A percentile compares a stretch with the other conserved stretches of the same genome.
Conservation (phyloP, 2,329 filamentous ascomycete genomes). For the Podosphaera fusca region DNA sequence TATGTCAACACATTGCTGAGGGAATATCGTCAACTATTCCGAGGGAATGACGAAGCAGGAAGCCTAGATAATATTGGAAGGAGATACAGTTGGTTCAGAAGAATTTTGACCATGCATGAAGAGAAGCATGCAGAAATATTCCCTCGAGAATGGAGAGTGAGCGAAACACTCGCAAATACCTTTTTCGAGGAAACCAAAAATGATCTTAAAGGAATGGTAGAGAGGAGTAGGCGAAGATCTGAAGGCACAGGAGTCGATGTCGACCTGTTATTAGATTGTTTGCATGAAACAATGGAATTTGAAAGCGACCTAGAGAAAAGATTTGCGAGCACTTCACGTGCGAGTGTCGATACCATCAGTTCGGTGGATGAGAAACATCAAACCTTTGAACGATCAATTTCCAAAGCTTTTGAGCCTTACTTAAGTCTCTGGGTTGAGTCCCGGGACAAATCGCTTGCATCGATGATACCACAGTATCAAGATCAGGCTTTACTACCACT, state of each 20-base stretch:
- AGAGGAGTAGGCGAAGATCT: constrained; percentile 57
- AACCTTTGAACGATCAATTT: constrained; percentile 75
- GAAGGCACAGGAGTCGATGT: constrained; percentile 71
- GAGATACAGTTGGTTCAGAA: constrained; percentile 86
- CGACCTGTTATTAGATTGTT: constrained; percentile 63
- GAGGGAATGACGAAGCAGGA: constrained; percentile 88
- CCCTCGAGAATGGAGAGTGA: constrained; percentile 67
- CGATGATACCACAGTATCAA: constrained; percentile 71
- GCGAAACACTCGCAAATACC: constrained; percentile 68
- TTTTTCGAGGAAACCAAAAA: constrained; percentile 93
- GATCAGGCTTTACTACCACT: constrained; percentile 53
- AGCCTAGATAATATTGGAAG: constrained; percentile 90
- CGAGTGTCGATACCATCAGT: constrained; percentile 74
- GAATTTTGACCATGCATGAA: constrained; percentile 88
- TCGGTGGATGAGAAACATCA: constrained; percentile 54
- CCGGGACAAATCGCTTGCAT: constrained; percentile 69
- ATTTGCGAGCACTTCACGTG: constrained; percentile 49
- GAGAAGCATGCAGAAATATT: constrained; percentile 80
- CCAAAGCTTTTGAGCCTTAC: constrained; percentile 91
- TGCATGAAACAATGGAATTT: constrained; percentile 93
- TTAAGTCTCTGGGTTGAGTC: constrained; percentile 92
- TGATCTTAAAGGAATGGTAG: constrained; percentile 82
- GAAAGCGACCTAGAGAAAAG: constrained; percentile 74
- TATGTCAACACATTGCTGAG: constrained; percentile 93
- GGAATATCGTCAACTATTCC: constrained; percentile 88